Evolutionary conservation across 495 filamentous ascomycete species (phyloP).

Genomic region (Penicillium robsamsonii): DNA sequence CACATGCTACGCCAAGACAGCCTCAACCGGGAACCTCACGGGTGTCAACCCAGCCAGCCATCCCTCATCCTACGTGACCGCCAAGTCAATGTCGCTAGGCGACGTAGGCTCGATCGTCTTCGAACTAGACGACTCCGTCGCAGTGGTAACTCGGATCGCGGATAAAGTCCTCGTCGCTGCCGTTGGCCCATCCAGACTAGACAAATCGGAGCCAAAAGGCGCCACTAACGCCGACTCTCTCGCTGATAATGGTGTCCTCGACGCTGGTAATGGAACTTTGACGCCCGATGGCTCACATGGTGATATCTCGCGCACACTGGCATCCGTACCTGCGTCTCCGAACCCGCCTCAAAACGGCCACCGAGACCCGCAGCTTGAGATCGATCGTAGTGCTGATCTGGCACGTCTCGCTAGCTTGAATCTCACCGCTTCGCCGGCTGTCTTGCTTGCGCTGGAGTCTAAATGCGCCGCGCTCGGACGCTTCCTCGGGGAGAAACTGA

Average conservation of each 20-base stretch:
- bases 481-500: slow-evolving; percentile 44
- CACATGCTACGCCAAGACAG: slow-evolving; percentile 48
- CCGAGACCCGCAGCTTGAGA: slow-evolving; percentile 40
- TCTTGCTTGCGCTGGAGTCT: slow-evolving; percentile 45
- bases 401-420: slow-evolving; percentile 43
- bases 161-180: slow-evolving; percentile 48
- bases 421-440: slow-evolving; percentile 41
- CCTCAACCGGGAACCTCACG: slow-evolving; percentile 46
- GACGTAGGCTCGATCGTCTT: slow-evolving; percentile 52
- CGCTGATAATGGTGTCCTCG: slow-evolving; percentile 6
- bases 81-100: slow-evolving; percentile 48
- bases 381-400: slow-evolving; percentile 44
- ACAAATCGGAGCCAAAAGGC: slow-evolving; percentile 18
- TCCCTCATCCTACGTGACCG: slow-evolving; percentile 48
- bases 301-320: slow-evolving; percentile 16
- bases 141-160: slow-evolving; percentile 46
- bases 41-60: slow-evolving; percentile 49
- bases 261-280: slow-evolving; percentile 14
- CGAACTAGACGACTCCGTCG: slow-evolving; percentile 46
- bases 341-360: slow-evolving; percentile 25
- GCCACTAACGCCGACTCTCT: slow-evolving; percentile 7
- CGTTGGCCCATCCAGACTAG: slow-evolving; percentile 40
- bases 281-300: slow-evolving; percentile 19
- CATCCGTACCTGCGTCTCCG: slow-evolving; percentile 11
- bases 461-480: slow-evolving; percentile 46